Base-by-base conservation (phyloP, 148 eudicot genomes). In the Nepenthes gracilis region DNA sequence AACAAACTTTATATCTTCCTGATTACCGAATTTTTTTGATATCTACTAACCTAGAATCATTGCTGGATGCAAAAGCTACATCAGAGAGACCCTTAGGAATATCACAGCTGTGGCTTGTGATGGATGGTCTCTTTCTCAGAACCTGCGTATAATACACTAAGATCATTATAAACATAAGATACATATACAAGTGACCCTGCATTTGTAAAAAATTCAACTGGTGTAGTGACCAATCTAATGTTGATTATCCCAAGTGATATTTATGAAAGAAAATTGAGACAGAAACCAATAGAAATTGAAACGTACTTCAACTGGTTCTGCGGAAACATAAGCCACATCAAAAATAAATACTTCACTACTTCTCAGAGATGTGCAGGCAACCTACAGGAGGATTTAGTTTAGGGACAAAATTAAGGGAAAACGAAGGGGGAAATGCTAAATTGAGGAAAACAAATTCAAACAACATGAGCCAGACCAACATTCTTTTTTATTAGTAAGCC, bases 301-400 rank as follows among this genome's bases (percentile, higher is more conserved):
- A 64, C 82, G 72, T 76, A 82, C 96, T 72, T 85, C 82, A 68
- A 78, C 64, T 13, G 96, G 98, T 55, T 88, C 80, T 2, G 88
- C 72, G 59, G 95, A 85, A 67, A 75, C 63, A 64, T 80, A 88
- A 38, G 88, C 90, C 67, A 88, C 81, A 72, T 92, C 98, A 68
- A 75, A 92, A 58, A 92, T 83, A 50, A 54, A 71, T 34, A 88
- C 67, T 69, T 80, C 90, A 70, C 75, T 75, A 56, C 79, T 77
- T 62, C 65, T 82, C 68, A 65, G 68, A 58, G 96, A 80, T 51
- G 96, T 74, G 73, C 96, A 92, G 40, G 94, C 98, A 72, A 92
- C 85, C 97, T 92, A 83, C 53, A 55, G 33, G 37, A 63, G 51
- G 50, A 75, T 57, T 63, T 23, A 49, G 36, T 49, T 49, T 6